Percentiles rank a stretch among this genome's conserved stretches.
phyloP scores from a whole-genome alignment of 2,329 filamentous ascomycete species.

The Colletotrichum destructivum region DNA sequence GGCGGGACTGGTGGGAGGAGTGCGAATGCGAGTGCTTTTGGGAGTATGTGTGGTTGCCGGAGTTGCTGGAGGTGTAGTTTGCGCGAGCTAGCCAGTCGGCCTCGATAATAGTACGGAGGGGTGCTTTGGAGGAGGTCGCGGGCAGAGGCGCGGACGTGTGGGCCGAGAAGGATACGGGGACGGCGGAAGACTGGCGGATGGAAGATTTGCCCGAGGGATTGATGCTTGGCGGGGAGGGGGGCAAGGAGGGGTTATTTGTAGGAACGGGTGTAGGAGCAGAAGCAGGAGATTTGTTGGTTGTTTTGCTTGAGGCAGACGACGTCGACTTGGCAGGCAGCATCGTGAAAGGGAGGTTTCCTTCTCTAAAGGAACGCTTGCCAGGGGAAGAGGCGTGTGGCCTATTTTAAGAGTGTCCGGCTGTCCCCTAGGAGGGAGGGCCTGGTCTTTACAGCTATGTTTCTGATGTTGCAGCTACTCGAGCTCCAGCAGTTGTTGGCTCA shows the following conservation, averaged over 20 bases:
- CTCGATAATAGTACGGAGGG: slow-evolving; percentile 71
- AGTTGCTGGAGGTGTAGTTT: slow-evolving; percentile 55
- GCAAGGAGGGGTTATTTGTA: slow-evolving; percentile 43
- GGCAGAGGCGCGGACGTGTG: slow-evolving; percentile 44
- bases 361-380: slow-evolving; percentile 19
- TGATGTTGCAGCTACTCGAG: slow-evolving; percentile 11
- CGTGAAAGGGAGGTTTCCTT: slow-evolving; percentile 29
- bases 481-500: slow-evolving; percentile 20
- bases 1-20: slow-evolving; percentile 30
- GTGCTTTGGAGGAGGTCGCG: slow-evolving; percentile 54
- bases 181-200: slow-evolving; percentile 52
- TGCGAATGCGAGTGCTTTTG: slow-evolving; percentile 30
- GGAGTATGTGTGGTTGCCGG: slow-evolving; percentile 43
- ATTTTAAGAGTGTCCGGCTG: slow-evolving; percentile 25
- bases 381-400: slow-evolving; percentile 32
- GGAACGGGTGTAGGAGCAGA: background rate
- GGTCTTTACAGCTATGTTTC: slow-evolving; percentile 17
- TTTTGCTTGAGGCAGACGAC: slow-evolving; percentile 28
- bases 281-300: slow-evolving; percentile 28
- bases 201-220: slow-evolving; percentile 84
- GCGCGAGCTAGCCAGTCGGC: slow-evolving; percentile 67
- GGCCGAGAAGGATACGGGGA: slow-evolving; percentile 28
- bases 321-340: slow-evolving; percentile 31
- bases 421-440: slow-evolving; percentile 5
- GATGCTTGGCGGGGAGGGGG: slow-evolving; percentile 66